Evolutionary conservation across 805 yeast genomes (phyloP).

Genomic region (Spencermartinsiella europaea): DNA sequence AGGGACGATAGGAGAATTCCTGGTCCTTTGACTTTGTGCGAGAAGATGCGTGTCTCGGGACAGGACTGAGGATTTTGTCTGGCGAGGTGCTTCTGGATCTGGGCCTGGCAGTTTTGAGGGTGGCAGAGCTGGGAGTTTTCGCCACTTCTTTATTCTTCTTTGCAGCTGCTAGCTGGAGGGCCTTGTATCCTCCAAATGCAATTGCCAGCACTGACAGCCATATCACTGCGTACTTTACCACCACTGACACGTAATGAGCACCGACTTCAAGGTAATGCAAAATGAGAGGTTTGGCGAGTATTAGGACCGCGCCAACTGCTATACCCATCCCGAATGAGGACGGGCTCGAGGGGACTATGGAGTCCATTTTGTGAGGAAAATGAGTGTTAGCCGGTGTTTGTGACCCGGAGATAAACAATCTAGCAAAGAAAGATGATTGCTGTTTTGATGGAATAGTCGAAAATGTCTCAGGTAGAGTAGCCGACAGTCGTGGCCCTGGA

Average conservation of each 20-base stretch:
- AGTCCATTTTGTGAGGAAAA: not conserved
- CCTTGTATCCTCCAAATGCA: not conserved
- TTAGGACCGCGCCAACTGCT: not conserved
- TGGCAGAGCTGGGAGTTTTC: not conserved
- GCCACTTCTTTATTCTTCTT: not conserved
- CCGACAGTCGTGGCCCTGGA: too few relatives aligned
- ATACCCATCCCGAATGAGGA: not conserved
- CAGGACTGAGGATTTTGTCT: not conserved
- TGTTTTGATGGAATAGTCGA: too few relatives aligned
- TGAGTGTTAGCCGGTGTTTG: too few relatives aligned
- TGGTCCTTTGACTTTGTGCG: not conserved
- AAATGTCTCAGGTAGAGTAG: too few relatives aligned
- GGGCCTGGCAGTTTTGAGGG: not conserved
- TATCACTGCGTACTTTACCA: not conserved
- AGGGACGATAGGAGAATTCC: slow-evolving; percentile 9
- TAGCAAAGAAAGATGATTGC: too few relatives aligned
- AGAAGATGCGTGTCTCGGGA: not conserved
- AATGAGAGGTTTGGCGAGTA: not conserved
- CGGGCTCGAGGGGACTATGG: not conserved
- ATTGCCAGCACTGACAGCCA: not conserved
- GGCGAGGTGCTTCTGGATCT: slow-evolving; percentile 1
- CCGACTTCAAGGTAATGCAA: not conserved
- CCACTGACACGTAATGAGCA: not conserved
- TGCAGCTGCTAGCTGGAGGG: not conserved
- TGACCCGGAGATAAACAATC: too few relatives aligned